These are phyloP conservation scores for Alternaria rosae DNA, from an alignment of 2,329 filamentous ascomycete species.

Conservation along the genomic window DNA sequence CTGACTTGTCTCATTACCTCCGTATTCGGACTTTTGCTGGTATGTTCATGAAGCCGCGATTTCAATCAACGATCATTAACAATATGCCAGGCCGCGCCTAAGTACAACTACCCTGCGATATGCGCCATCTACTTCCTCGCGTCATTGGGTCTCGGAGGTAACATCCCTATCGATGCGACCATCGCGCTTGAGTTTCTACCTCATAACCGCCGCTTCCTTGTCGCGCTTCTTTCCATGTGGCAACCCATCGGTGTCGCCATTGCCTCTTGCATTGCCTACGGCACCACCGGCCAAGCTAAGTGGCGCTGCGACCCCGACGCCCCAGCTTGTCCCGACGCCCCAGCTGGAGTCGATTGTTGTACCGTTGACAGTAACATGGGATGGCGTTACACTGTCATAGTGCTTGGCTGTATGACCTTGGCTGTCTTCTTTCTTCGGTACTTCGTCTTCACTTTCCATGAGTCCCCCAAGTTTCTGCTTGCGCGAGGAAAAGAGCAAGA, in stretches of 20 bases:
- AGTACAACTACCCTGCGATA: constrained; percentile 39
- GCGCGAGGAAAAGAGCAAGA: constrained; percentile 35
- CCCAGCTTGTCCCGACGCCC: constrained; percentile 21
- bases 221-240: constrained; percentile 42
- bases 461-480: constrained; percentile 40
- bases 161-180: constrained; percentile 39
- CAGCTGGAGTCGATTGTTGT: constrained; percentile 7
- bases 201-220: constrained; percentile 37
- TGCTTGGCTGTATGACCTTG: constrained; percentile 37
- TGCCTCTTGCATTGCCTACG: constrained; percentile 38
- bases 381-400: constrained; percentile 41
- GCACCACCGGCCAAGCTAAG: constrained; percentile 31
- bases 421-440: constrained; percentile 37
- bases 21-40: constrained; percentile 32
- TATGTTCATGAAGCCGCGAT: constrained; percentile 4
- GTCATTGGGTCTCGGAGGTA: constrained; percentile 36
- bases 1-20: constrained; percentile 40
- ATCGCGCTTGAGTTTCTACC: constrained; percentile 39
- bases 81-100: constrained; percentile 31
- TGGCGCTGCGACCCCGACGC: constrained; percentile 36
- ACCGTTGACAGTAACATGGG: constrained; percentile 36
- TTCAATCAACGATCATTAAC: constrained; percentile 1
- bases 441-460: constrained; percentile 40
- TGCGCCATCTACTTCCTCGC: constrained; percentile 41
- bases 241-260: constrained; percentile 38